phyloP scores from a whole-genome alignment of 1,284 basidiomycete species.

The Anthracocystis setariae region DNA sequence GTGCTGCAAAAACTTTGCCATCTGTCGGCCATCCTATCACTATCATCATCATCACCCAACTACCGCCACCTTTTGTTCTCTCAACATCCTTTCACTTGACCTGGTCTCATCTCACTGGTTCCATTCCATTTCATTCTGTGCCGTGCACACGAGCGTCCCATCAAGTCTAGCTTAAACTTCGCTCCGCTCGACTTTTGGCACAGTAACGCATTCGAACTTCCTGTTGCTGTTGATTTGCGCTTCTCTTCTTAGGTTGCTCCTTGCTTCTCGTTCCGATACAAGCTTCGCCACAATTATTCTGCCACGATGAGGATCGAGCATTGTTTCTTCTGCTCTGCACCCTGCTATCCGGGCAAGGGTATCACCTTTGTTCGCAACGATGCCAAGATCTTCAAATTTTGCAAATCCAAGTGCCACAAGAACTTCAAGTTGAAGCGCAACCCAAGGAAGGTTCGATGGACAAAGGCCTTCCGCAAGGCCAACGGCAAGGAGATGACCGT shows the following conservation, averaged over 20 bases:
- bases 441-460: constrained; percentile 98
- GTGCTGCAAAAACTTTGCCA: constrained; percentile 2
- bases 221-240: too few species aligned
- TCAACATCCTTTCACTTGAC: neutral
- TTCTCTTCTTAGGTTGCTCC: neutral
- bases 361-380: constrained; percentile 68
- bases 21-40: constrained; percentile 1
- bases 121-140: too few species aligned
- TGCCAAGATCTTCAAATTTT: constrained; percentile 64
- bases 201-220: too few species aligned
- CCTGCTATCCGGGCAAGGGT: constrained; percentile 88
- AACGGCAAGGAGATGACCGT: constrained; percentile 99
- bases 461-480: constrained; percentile 98
- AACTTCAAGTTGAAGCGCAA: constrained; percentile 95
- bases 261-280: neutral
- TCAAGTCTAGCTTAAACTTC: too few species aligned
- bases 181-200: neutral
- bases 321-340: constrained; percentile 80
- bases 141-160: too few species aligned
- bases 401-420: constrained; percentile 68
- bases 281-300: neutral
- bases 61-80: neutral
- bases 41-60: neutral
- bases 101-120: neutral
- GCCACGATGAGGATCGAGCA: constrained; percentile 68